Conservation (phyloP, 2,329 filamentous ascomycete genomes). For the Beauveria pseudobassiana region DNA sequence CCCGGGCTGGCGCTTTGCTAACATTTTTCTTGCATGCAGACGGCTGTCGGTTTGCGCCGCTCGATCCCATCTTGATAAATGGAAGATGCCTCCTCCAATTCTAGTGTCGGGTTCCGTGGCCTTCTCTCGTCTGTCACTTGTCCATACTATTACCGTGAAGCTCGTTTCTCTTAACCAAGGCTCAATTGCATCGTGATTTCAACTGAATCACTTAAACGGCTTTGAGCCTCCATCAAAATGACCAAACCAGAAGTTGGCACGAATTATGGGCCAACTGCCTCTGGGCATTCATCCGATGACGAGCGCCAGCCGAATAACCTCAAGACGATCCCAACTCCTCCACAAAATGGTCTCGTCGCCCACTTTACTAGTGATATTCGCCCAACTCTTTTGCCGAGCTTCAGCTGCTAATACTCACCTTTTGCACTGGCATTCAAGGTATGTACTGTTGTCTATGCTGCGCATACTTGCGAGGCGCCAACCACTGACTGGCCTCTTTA, state of each 20-base stretch:
- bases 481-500: background rate
- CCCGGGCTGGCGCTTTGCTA: background rate
- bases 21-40: background rate
- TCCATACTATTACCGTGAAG: too few relatives aligned
- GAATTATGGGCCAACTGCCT: background rate
- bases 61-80: background rate
- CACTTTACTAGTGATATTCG: constrained; percentile 26
- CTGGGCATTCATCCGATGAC: constrained; percentile 5
- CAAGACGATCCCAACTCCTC: background rate
- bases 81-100: background rate
- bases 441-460: background rate
- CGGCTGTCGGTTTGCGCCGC: constrained; percentile 8
- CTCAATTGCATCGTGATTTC: background rate
- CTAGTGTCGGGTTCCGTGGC: background rate
- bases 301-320: background rate
- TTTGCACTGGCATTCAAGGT: constrained; percentile 46
- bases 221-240: background rate
- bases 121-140: background rate
- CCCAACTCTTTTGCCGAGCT: constrained; percentile 35
- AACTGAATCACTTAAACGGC: background rate
- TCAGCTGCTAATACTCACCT: constrained; percentile 39
- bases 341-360: background rate
- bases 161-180: background rate
- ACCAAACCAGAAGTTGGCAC: background rate
- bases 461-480: too few relatives aligned